Base-by-base conservation (phyloP, 805 yeast genomes). In the Candida schatavii region DNA sequence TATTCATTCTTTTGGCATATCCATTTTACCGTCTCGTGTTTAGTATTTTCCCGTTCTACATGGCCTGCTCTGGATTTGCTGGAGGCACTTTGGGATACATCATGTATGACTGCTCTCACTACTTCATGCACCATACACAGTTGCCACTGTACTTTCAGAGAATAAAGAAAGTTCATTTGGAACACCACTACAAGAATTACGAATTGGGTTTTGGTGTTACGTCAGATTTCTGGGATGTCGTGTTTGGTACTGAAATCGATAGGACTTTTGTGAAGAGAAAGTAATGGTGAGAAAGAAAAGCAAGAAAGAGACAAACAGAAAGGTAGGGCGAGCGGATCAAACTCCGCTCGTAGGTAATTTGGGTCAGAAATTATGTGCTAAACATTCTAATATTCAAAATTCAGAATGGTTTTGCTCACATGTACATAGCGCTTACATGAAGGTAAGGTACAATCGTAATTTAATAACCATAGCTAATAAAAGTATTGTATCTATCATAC, bases 131-230 rank as follows among this genome's bases (percentile, higher is more conserved):
- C 61, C 99, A 93, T 66, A 78, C 87, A 29, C 76, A 75, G 56
- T 73, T 93, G 55, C 99, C 99, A 19, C 55, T 68, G 31, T 85
- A 73, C 59, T 70, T 88, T 66, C 89, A 87, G 61, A 81, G 78
- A 23, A 70, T 88, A 57, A 93, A 93, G 66, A 87, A 85, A 39
- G 83, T 88, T 61, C 99, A 93, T 64, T 76, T 93, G 66, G 98
- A 91, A 63, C 99, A 93, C 66, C 99, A 93, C 62, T 93, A 93
- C 74, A 90, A 91, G 72, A 91, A 93, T 67, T 93, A 88, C 65
- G 96, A 95, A 66, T 70, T 90, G 53, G 99, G 98, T 1, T 93
- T 90, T 54, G 99, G 99, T 52, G 98, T 93, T 48, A 88, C 98
- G 23, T 78, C 89, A 47, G 81, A 79, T 67, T 88, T 88, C 66